Percentiles rank a stretch among this genome's conserved stretches.
Evolutionary conservation across 768 basidiomycete species (phyloP).

Genomic region (Pisolithus microcarpus): DNA sequence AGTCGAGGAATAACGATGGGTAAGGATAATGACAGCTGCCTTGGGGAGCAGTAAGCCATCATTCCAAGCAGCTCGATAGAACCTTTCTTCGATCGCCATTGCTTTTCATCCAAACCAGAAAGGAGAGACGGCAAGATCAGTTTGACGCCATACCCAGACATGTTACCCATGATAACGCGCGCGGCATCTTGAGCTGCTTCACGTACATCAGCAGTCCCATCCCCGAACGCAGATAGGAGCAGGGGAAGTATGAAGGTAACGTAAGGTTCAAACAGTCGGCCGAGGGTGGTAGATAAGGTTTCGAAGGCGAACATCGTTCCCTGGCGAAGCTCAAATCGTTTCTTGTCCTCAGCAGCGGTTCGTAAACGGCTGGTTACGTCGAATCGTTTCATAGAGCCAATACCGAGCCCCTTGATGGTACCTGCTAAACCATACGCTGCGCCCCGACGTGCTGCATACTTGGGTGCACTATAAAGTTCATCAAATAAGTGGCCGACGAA

Average conservation of each 20-base stretch:
- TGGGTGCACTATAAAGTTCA: conserved; percentile 69
- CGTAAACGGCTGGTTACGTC: conserved; percentile 67
- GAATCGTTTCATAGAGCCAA: conserved; percentile 79
- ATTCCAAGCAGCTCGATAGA: conserved; percentile 94
- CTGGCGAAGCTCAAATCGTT: conserved; percentile 77
- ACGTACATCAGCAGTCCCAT: conserved; percentile 78
- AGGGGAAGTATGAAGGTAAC: conserved; percentile 78
- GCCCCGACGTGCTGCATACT: conserved; percentile 92
- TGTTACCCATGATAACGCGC: conserved; percentile 88
- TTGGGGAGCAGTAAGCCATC: conserved; percentile 98
- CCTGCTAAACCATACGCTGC: conserved; percentile 96
- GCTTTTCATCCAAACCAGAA: conserved; percentile 91
- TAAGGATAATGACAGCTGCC: conserved; percentile 87
- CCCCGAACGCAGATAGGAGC: conserved; percentile 80
- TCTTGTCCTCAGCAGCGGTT: conserved; percentile 82
- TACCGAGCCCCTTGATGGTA: conserved; percentile 84
- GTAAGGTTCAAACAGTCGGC: conserved; percentile 91
- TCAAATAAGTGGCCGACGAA: conserved; percentile 75
- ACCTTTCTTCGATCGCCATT: conserved; percentile 97
- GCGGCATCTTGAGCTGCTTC: conserved; percentile 91
- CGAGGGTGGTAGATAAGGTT: conserved; percentile 78
- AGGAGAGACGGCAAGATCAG: conserved; percentile 86
- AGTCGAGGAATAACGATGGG: conserved; percentile 96
- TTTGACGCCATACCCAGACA: conserved; percentile 95
- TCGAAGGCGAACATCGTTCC: conserved; percentile 95